A percentile compares a stretch with the other conserved stretches of the same genome.
phyloP scores from a whole-genome alignment of 73 alveolate species.

The Effrenium voratum region DNA sequence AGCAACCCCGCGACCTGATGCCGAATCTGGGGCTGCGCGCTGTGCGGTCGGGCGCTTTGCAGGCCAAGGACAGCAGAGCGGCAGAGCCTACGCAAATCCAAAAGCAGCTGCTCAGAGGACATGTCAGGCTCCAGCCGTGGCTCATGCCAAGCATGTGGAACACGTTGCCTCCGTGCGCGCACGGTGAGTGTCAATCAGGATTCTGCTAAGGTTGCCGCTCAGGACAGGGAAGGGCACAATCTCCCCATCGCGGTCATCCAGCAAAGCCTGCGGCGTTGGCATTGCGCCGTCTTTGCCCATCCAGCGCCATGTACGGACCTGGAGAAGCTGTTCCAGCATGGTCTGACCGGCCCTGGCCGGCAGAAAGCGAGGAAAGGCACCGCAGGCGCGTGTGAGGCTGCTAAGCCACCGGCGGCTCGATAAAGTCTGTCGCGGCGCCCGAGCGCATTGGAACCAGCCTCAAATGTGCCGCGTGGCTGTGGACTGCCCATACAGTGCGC shows the following conservation, averaged over 20 bases:
- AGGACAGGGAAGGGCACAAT: conserved; percentile 71
- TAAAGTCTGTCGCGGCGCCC: conserved; percentile 42
- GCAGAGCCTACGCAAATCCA: conserved; percentile 47
- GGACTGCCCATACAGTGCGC: no score
- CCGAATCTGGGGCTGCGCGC: neutral
- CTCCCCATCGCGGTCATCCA: conserved; percentile 71
- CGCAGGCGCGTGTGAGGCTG: neutral
- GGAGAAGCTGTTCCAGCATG: conserved; percentile 58
- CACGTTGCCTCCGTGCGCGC: conserved; percentile 45
- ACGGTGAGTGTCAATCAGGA: neutral
- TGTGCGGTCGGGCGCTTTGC: conserved; percentile 62
- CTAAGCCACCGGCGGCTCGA: conserved; percentile 38
- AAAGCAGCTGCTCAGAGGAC: neutral
- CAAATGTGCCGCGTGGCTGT: neutral
- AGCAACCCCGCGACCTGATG: neutral
- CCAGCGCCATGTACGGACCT: neutral
- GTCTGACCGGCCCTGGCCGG: conserved; percentile 56
- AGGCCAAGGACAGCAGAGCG: conserved; percentile 68
- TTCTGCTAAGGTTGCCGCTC: neutral
- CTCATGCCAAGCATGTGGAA: conserved; percentile 69
- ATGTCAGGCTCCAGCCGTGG: conserved; percentile 28
- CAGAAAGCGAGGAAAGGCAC: neutral
- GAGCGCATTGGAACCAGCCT: conserved; percentile 72
- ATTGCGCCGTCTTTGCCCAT: no score
- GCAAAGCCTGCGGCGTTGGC: conserved; percentile 88